Conservation (phyloP, 371 early-diverging fungal genomes). For the Mucor racemosus region DNA sequence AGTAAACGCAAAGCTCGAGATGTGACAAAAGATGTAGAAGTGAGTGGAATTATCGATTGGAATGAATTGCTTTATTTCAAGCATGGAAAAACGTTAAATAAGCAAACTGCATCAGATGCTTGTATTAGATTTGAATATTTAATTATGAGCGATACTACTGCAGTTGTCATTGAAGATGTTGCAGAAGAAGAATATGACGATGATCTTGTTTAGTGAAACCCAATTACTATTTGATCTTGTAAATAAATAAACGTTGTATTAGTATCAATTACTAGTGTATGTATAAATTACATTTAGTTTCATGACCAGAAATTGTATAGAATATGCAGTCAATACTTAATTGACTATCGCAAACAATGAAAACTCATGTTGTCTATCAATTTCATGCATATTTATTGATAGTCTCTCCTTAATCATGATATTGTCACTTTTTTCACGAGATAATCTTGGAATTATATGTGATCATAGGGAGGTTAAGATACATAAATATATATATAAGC, state of each 20-base stretch:
- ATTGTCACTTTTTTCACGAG: not conserved
- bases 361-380: not conserved
- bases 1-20: conserved; percentile 16
- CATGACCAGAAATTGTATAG: not conserved
- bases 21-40: conserved; percentile 23
- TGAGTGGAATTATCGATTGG: conserved; percentile 30
- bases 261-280: not conserved
- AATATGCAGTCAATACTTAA: not conserved
- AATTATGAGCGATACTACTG: conserved; percentile 29
- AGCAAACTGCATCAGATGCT: conserved; percentile 26
- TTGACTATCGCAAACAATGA: not conserved
- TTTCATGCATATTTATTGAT: not conserved
- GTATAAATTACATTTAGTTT: no score
- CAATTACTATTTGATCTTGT: not conserved
- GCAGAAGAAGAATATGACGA: not conserved
- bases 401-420: not conserved
- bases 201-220: not conserved
- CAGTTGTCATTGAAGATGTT: conserved; percentile 9
- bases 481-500: not conserved
- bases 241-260: not conserved
- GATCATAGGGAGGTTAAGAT: not conserved
- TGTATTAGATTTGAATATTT: conserved; percentile 33
- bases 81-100: conserved; percentile 6
- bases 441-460: not conserved
- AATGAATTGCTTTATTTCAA: conserved; percentile 27